Conservation (phyloP, 768 basidiomycete genomes). For the Rhizopogon rudus region DNA sequence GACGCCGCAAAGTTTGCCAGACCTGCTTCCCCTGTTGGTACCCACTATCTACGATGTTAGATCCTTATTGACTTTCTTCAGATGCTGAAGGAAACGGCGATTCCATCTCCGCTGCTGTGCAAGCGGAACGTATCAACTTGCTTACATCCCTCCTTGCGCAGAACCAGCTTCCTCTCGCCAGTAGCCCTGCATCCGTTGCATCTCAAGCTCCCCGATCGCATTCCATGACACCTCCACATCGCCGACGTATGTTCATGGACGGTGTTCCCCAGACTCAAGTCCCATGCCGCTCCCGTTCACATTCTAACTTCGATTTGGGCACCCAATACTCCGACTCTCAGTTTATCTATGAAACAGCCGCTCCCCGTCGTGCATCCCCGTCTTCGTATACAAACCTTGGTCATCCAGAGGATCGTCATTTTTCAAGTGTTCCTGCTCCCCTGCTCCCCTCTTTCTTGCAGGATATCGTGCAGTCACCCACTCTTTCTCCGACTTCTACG, state of each 20-base stretch:
- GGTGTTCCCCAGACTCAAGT: slow-evolving; percentile 28
- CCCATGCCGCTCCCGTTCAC: slow-evolving; percentile 37
- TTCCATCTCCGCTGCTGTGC: slow-evolving; percentile 79
- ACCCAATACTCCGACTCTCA: slow-evolving; percentile 38
- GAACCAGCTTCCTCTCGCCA: slow-evolving; percentile 33
- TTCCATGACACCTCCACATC: slow-evolving; percentile 43
- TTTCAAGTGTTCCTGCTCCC: slow-evolving; percentile 34
- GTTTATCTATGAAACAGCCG: slow-evolving; percentile 72
- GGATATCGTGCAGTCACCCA: slow-evolving; percentile 68
- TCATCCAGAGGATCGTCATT: slow-evolving; percentile 16
- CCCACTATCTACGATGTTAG: slow-evolving; percentile 6
- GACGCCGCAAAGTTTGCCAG: slow-evolving; percentile 84
- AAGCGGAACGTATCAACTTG: slow-evolving; percentile 78
- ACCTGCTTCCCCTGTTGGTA: slow-evolving; percentile 78
- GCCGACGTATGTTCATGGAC: slow-evolving; percentile 35
- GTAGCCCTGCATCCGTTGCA: slow-evolving; percentile 12
- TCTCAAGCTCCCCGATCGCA: slow-evolving; percentile 33
- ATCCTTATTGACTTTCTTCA: slow-evolving; percentile 21
- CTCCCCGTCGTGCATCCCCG: slow-evolving; percentile 32
- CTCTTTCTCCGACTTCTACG: slow-evolving; percentile 57
- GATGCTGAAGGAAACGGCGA: slow-evolving; percentile 88
- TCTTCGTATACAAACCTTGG: slow-evolving; percentile 32
- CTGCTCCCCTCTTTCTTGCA: slow-evolving; percentile 77
- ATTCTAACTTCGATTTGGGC: slow-evolving; percentile 46
- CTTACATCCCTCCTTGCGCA: slow-evolving; percentile 70